Base-by-base conservation (phyloP, 306 rosid genomes). In the Quercus parvula region DNA sequence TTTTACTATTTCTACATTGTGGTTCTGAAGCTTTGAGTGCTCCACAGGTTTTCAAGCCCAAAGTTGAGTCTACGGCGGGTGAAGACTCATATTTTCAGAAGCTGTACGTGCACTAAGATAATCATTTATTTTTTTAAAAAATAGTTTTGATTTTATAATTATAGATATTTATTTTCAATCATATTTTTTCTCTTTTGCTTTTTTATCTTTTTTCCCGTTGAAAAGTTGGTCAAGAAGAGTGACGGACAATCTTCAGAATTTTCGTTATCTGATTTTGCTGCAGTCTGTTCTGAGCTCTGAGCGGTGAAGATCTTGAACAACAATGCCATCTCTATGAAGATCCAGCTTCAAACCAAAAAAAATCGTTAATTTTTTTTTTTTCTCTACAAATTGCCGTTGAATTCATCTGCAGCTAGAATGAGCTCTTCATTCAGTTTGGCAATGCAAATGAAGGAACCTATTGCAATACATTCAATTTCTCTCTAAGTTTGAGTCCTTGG, bases 161-260 rank as follows among this genome's bases (percentile, higher is more conserved):
- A 14, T 56, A 5, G 22, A 12, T 9, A 18, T 8, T 19, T n/a
- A 9, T 52, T 3, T 49, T 49, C 79, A 25, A 59, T 57, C 20
- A 54, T 68, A 1, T 7, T 19, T 51, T 70, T 74, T 6, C 15
- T 49, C 18, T 31, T 30, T 61, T 12, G 25, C 27, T 41, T 54
- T 63, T 7, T 30, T 1, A 35, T 5, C 44, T 66, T 56, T 78
- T 38, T 46, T 69, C 15, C 15, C 83, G 81, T 77, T 82, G 84
- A 85, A 84, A 78, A 84, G 86, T 44, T 18, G 68, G 85, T 86
- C 86, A 82, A 85, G 85, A 87, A 85, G 89, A 81, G 79, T 87
- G 51, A 81, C 73, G 73, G 51, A 66, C 35, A 68, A 56, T 63
- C 30, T 11, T 59, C 77, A 57, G 75, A 79, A 67, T 24, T 69